Evolutionary conservation across 225 moss, liverwort and hornwort species (phyloP).

Genomic region (Rhytidiadelphus loreus): DNA sequence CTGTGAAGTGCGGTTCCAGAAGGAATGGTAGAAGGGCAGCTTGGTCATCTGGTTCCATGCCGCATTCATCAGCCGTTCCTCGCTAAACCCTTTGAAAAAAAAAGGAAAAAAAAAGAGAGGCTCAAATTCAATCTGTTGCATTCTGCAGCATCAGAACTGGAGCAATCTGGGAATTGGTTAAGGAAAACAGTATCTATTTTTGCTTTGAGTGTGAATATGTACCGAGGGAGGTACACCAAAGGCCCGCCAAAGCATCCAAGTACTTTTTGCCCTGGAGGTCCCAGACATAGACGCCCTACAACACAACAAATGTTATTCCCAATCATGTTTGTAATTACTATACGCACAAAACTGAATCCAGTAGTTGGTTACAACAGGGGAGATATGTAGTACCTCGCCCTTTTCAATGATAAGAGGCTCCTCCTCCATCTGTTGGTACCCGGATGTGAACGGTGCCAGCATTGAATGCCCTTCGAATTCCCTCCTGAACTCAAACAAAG

Average conservation of each 20-base stretch:
- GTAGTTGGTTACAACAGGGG: background rate
- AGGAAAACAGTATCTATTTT: background rate
- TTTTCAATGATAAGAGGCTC: conserved; percentile 58
- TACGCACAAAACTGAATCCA: background rate
- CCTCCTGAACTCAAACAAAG: conserved; percentile 8
- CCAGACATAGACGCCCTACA: conserved; percentile 69
- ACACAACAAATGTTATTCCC: background rate
- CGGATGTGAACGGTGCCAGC: conserved; percentile 96
- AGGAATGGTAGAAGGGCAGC: conserved; percentile 95
- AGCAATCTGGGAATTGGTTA: background rate
- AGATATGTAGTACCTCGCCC: conserved; percentile 42
- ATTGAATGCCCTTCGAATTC: conserved; percentile 38
- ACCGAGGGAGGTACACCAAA: conserved; percentile 92
- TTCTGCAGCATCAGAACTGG: background rate
- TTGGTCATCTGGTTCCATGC: conserved; percentile 65
- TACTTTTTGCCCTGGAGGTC: conserved; percentile 72
- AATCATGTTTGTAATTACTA: background rate
- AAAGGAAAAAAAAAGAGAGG: background rate
- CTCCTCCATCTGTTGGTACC: conserved; percentile 32
- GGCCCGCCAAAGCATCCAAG: conserved; percentile 86
- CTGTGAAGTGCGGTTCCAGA: conserved; percentile 93
- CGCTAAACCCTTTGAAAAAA: conserved; percentile 64
- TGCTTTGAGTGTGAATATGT: background rate
- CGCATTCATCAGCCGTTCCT: conserved; percentile 74
- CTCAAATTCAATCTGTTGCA: background rate